Base-by-base conservation (phyloP, 306 rosid species). In the Cucumis sativus region DNA sequence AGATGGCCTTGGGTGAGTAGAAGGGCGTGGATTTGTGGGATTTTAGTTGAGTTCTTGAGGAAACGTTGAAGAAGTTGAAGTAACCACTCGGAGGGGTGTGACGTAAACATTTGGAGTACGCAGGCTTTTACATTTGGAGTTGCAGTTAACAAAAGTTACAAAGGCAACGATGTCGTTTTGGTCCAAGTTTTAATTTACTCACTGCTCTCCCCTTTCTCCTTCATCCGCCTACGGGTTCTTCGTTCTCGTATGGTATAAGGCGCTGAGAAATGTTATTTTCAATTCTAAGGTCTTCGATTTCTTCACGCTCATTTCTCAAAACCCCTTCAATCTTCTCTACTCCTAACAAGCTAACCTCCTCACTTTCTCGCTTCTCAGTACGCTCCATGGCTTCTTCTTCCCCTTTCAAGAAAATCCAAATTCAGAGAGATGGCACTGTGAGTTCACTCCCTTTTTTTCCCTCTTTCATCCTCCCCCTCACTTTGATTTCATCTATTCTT, bases 381-480 rank as follows among this genome's bases (percentile, higher is more conserved):
- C 92, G 91, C 40, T 79, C 89, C 55, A 92, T 92, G 90, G 96
- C 96, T 45, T 80, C 92, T 17, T 83, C 90, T 28, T 82, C 90
- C 37, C 90, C 93, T 67, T 95, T 95, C 88, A 88, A 84, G 78
- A 90, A 92, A 87, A 85, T 95, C 78, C 96, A 83, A 80, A 90
- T 94, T 81, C 91, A 87, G 67, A 84, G 96, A 68, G 96, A 87
- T 17, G 87, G 84, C 79, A 83, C 96, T 63, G 97, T 95, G 25
- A 89, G 93, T 85, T 54, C 59, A 76, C 4, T 69, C 33, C 9
- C 20, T 49, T 61, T 3, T 41, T 41, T 5, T 33, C 5, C 17
- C 68, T 15, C 62, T 76, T 37, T 28, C 1, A 57, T 35, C 47
- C 13, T 51, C 2, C 13, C 23, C 12, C 13, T 58, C 7, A 21